Conservation (phyloP, 306 rosid genomes). For the Lathyrus sativus region DNA sequence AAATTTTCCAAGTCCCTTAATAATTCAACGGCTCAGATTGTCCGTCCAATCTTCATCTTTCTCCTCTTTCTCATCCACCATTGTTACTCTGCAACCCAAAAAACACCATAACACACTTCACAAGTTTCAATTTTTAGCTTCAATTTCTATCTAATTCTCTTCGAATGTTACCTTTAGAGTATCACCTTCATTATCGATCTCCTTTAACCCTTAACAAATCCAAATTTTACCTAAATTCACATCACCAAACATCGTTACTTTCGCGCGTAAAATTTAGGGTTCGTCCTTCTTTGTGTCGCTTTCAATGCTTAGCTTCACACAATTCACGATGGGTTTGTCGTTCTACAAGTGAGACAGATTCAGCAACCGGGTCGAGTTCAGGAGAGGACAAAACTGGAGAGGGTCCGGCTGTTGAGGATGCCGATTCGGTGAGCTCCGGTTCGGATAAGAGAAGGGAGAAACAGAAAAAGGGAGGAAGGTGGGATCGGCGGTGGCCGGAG, state of each 20-base stretch:
- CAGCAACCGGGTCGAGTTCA: constrained; percentile 50
- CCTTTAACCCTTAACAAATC: constrained; percentile 47
- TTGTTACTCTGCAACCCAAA: constrained; percentile 32
- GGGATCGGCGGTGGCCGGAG: constrained; percentile 82
- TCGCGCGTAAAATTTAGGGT: constrained; percentile 53
- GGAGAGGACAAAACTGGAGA: constrained; percentile 62
- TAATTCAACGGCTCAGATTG: constrained; percentile 52
- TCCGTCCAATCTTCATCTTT: constrained; percentile 30
- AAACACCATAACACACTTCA: constrained; percentile 8
- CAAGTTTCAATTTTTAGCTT: constrained; percentile 34
- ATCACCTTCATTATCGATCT: constrained; percentile 45
- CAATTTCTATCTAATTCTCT: constrained; percentile 25
- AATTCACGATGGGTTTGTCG: constrained; percentile 42
- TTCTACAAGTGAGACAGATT: constrained; percentile 61
- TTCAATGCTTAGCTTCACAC: constrained; percentile 13
- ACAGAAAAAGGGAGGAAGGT: constrained; percentile 66
- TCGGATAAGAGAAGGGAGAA: constrained; percentile 65
- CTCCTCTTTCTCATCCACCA: constrained; percentile 27
- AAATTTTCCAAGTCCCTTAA: not conserved
- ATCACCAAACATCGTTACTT: constrained; percentile 45
- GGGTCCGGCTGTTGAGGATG: constrained; percentile 47
- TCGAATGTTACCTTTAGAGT: constrained; percentile 69
- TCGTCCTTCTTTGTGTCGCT: constrained; percentile 42
- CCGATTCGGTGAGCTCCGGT: constrained; percentile 36
- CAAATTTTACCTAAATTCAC: constrained; percentile 46